Percentiles rank a stretch among this genome's conserved stretches.
These are phyloP conservation scores for Pseudocohnilembus persalinus DNA, from an alignment of 169 alveolate species.

Conservation along the genomic window DNA sequence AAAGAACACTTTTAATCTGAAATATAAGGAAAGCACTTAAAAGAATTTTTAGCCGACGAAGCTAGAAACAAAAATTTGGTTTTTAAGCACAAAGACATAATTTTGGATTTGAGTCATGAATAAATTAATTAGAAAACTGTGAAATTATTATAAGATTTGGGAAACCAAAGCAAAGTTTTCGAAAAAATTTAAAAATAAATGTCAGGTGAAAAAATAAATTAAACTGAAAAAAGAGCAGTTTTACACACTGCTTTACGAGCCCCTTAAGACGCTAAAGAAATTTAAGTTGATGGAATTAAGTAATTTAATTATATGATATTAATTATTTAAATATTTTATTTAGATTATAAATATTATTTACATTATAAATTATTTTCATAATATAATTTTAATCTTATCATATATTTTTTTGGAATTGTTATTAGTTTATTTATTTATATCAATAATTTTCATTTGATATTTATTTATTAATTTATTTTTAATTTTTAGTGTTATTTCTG, in stretches of 20 bases:
- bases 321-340: too few relatives aligned
- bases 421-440: background rate
- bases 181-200: slow-evolving; percentile 67
- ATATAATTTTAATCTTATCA: background rate
- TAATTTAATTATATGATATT: too few relatives aligned
- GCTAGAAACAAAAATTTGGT: slow-evolving; percentile 55
- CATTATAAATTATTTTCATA: background rate
- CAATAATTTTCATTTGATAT: background rate
- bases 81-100: slow-evolving; percentile 56
- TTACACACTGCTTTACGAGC: slow-evolving; percentile 96
- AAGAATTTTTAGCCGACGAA: slow-evolving; percentile 59
- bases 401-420: background rate
- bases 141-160: slow-evolving; percentile 53
- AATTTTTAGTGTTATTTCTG: slow-evolving; percentile 63
- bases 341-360: slow-evolving; percentile 16
- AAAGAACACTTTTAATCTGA: background rate
- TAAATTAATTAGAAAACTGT: slow-evolving; percentile 66
- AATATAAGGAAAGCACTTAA: slow-evolving; percentile 53
- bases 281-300: slow-evolving; percentile 66
- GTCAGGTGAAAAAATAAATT: slow-evolving; percentile 91
- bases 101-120: slow-evolving; percentile 80
- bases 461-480: slow-evolving; percentile 23
- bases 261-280: slow-evolving; percentile 61
- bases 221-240: slow-evolving; percentile 96
- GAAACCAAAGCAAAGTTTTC: slow-evolving; percentile 53